Base-by-base conservation (phyloP, 176 grass and related monocot genomes). In the Thalia dealbata region DNA sequence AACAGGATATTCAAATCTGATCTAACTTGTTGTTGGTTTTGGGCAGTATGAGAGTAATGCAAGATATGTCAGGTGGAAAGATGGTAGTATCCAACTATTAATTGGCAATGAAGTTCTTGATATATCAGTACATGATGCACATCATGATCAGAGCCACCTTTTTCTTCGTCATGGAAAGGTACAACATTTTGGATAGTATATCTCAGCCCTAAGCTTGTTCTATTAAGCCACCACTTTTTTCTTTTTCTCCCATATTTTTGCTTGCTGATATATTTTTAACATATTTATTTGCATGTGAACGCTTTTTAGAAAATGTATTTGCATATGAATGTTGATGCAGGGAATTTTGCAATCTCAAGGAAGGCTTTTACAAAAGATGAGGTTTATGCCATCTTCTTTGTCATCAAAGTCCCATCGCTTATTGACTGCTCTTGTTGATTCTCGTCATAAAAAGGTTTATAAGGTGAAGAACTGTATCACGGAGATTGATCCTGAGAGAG, bases 91-190 rank as follows among this genome's bases (percentile, higher is more conserved):
- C 76, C 95, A 97, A 60, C 82, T 97, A 63, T 63, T 97, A 71
- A 97, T 97, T 79, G 95, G 95, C 13, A 92, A 97, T 60, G 95
- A 97, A 86, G 95, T 97, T 81, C 90, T 97, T 71, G 87, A 97
- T 69, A 92, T 92, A 79, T 92, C 95, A 59, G 85, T 92, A 72
- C 82, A 97, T 81, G 95, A 97, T 61, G 82, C 88, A 28, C 77
- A 83, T 77, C 87, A 91, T 73, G 95, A 92, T 65, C 95, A 97
- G 78, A 88, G 89, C 70, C 95, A 97, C 82, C 76, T 97, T 48
- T 97, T 92, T 84, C 74, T 97, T 77, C 88, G 84, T 46, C 79
- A 80, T 78, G 90, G 87, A 70, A 97, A 92, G 85, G 95, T 91
- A 73, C 35, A 50, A 51, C 50, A 66, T 35, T 59, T 84, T 26